Conservation (phyloP, 805 yeast species). For the Teunomyces tritomae region DNA sequence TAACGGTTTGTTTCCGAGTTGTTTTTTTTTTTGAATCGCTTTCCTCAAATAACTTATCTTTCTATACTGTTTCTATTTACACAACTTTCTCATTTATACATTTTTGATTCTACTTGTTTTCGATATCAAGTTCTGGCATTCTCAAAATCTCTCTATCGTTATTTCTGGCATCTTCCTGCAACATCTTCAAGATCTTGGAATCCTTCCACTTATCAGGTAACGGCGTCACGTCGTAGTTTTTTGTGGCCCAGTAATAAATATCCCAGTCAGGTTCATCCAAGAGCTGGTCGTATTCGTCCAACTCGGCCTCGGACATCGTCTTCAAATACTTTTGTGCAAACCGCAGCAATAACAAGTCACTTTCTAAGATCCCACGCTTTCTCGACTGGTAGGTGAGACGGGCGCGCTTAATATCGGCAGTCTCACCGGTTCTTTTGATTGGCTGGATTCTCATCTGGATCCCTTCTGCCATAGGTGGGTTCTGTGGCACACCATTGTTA, state of each 20-base stretch:
- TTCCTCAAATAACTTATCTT: neutral
- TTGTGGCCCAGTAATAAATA: conserved; percentile 96
- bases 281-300: conserved; percentile 80
- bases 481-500: conserved; percentile 43
- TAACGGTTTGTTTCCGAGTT: neutral
- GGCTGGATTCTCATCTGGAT: conserved; percentile 73
- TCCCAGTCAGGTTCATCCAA: conserved; percentile 99
- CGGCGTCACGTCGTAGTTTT: conserved; percentile 75
- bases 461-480: conserved; percentile 40
- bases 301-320: conserved; percentile 56
- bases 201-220: conserved; percentile 84
- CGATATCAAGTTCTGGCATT: conserved; percentile 58
- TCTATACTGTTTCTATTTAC: neutral
- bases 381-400: conserved; percentile 87
- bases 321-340: conserved; percentile 77
- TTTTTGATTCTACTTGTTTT: neutral
- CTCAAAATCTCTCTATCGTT: conserved; percentile 69
- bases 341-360: conserved; percentile 79
- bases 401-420: conserved; percentile 74
- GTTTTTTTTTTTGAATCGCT: too few relatives aligned
- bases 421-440: conserved; percentile 70
- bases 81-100: neutral
- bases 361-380: conserved; percentile 92
- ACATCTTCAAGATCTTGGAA: conserved; percentile 55
- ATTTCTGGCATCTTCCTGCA: conserved; percentile 76